A percentile compares a stretch with the other conserved stretches of the same genome.
Conservation (phyloP, 139 green algal species). For the Chlorella sorokiniana region DNA sequence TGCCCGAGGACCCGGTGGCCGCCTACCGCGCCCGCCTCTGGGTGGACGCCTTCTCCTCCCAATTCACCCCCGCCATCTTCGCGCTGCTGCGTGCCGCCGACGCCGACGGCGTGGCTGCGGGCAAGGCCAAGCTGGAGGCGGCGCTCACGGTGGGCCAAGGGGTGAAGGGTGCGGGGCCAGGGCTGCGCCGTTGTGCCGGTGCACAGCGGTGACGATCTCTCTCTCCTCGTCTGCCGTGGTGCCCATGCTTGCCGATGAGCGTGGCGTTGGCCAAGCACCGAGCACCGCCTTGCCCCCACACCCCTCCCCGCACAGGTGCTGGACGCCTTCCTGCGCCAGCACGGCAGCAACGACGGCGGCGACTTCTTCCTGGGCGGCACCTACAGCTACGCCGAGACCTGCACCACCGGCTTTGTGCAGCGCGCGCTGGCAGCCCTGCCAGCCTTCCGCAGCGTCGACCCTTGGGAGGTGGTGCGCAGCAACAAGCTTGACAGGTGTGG, state of each 20-base stretch:
- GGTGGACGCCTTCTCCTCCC: constrained; percentile 1
- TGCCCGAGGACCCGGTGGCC: not conserved
- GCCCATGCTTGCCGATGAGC: not conserved
- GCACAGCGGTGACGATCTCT: not conserved
- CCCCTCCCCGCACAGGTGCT: not conserved
- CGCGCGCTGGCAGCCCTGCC: constrained; percentile 16
- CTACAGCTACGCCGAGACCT: constrained; percentile 17
- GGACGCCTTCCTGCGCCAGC: constrained; percentile 12
- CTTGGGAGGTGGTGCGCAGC: not conserved
- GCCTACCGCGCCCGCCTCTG: constrained; percentile 24
- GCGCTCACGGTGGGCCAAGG: constrained; percentile 1
- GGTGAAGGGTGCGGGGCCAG: not conserved
- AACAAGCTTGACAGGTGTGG: constrained; percentile 23
- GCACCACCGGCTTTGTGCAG: constrained; percentile 18
- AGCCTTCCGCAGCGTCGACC: constrained; percentile 20
- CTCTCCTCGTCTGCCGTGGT: not conserved
- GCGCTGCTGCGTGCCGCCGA: not conserved
- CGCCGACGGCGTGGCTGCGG: not conserved
- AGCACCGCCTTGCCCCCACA: not conserved
- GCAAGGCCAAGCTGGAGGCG: constrained; percentile 10
- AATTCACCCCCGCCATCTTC: not conserved
- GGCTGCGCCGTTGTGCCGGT: not conserved
- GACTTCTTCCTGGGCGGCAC: constrained; percentile 24
- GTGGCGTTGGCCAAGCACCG: not conserved
- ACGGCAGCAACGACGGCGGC: constrained; percentile 22